Conservation (phyloP, 2,329 filamentous ascomycete genomes). For the Anisogramma anomala region DNA sequence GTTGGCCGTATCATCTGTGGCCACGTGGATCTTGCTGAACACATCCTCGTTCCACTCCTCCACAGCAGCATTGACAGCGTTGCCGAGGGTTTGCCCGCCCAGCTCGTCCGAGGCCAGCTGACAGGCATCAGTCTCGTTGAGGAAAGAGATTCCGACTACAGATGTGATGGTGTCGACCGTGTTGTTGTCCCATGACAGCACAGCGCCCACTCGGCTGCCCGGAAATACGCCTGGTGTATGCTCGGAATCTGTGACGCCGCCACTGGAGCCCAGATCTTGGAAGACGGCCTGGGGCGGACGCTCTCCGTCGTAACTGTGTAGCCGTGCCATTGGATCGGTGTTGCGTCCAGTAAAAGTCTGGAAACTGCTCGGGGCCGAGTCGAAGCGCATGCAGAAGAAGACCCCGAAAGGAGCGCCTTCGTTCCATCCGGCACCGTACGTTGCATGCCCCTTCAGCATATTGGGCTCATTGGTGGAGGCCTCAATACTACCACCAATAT, state of each 20-base stretch:
- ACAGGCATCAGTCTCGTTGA: constrained; percentile 36
- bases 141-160: constrained; percentile 38
- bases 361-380: constrained; percentile 22
- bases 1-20: constrained; percentile 27
- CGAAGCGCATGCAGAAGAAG: constrained; percentile 34
- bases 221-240: constrained; percentile 26
- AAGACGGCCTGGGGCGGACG: constrained; percentile 6
- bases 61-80: constrained; percentile 28
- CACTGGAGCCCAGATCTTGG: neutral
- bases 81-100: constrained; percentile 27
- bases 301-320: constrained; percentile 10
- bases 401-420: constrained; percentile 31
- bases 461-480: constrained; percentile 27
- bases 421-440: constrained; percentile 34
- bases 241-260: constrained; percentile 27
- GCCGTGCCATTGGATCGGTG: constrained; percentile 29
- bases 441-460: constrained; percentile 28
- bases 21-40: constrained; percentile 30
- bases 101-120: constrained; percentile 35
- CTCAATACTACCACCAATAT: constrained; percentile 23
- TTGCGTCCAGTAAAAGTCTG: constrained; percentile 33
- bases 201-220: constrained; percentile 37
- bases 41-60: constrained; percentile 35
- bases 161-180: constrained; percentile 31
- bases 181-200: constrained; percentile 34